These are phyloP conservation scores for Plasmodium cynomolgi DNA, from an alignment of 169 alveolate species.

Conservation along the genomic window DNA sequence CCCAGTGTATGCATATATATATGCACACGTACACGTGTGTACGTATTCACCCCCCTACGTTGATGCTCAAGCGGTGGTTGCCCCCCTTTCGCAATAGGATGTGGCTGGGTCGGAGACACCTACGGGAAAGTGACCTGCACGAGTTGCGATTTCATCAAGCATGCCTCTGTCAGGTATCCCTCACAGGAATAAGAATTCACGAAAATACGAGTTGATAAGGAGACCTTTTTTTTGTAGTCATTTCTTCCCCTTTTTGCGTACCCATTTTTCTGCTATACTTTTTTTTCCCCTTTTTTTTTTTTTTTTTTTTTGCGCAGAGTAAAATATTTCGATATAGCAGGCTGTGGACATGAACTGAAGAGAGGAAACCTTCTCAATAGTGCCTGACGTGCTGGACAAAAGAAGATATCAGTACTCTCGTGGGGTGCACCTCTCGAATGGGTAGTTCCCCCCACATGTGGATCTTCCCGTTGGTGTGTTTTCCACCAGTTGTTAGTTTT, in stretches of 20 bases:
- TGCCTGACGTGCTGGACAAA: not conserved
- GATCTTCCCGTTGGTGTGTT: not conserved
- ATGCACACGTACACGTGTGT: not conserved
- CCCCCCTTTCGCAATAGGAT: conserved; percentile 24
- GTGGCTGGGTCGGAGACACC: conserved; percentile 68
- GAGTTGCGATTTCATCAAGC: conserved; percentile 46
- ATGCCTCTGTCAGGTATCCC: conserved; percentile 49
- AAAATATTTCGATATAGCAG: conserved; percentile 56
- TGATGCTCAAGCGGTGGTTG: not conserved
- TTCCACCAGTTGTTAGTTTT: not conserved
- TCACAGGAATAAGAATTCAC: not conserved
- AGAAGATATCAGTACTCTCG: not conserved
- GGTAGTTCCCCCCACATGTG: not conserved
- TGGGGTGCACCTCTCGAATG: not conserved
- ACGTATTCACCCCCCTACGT: not conserved
- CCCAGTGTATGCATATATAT: not conserved
- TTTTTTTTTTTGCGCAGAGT: conserved; percentile 15
- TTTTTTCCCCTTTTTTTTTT: not conserved
- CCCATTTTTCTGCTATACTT: not conserved
- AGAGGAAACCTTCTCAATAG: not conserved
- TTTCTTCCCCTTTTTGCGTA: not conserved
- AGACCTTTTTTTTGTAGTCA: not conserved
- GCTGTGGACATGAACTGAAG: conserved; percentile 57
- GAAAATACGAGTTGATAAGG: not conserved
- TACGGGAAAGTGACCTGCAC: conserved; percentile 59